Conservation (phyloP, 2,329 filamentous ascomycete species). For the Fusarium falciforme region DNA sequence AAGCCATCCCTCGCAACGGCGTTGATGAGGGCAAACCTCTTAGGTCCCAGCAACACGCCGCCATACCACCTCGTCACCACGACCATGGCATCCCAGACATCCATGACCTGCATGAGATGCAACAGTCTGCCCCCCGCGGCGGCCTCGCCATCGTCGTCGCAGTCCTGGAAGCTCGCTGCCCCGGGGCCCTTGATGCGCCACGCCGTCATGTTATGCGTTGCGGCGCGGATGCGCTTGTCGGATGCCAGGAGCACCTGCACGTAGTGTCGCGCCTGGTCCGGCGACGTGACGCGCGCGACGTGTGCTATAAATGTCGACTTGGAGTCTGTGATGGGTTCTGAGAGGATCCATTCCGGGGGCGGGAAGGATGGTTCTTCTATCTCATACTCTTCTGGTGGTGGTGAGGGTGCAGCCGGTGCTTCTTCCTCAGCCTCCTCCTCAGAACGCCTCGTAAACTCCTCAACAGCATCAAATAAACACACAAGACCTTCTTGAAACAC, state of each 20-base stretch:
- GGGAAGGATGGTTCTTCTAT: slow-evolving; percentile 35
- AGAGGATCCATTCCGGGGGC: slow-evolving; percentile 73
- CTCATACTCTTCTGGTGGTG: background rate
- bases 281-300: slow-evolving; percentile 75
- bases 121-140: slow-evolving; percentile 88
- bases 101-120: slow-evolving; percentile 94
- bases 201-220: slow-evolving; percentile 95
- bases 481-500: slow-evolving; percentile 80
- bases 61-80: slow-evolving; percentile 97
- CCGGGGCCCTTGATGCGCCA: slow-evolving; percentile 80
- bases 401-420: slow-evolving; percentile 33
- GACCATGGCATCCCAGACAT: slow-evolving; percentile 91
- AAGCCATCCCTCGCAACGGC: slow-evolving; percentile 85
- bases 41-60: slow-evolving; percentile 87
- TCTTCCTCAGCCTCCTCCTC: slow-evolving; percentile 46
- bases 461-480: slow-evolving; percentile 91
- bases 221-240: slow-evolving; percentile 85
- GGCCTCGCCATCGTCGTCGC: slow-evolving; percentile 94
- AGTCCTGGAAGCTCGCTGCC: slow-evolving; percentile 80
- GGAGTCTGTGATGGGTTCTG: slow-evolving; percentile 79
- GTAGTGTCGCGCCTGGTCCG: slow-evolving; percentile 76
- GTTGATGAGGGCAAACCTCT: slow-evolving; percentile 92
- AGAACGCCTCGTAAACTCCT: slow-evolving; percentile 69
- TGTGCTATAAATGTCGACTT: slow-evolving; percentile 91
- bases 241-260: slow-evolving; percentile 81